Evolutionary conservation across 805 yeast genomes (phyloP).

Genomic region (Ogataea dorogensis): DNA sequence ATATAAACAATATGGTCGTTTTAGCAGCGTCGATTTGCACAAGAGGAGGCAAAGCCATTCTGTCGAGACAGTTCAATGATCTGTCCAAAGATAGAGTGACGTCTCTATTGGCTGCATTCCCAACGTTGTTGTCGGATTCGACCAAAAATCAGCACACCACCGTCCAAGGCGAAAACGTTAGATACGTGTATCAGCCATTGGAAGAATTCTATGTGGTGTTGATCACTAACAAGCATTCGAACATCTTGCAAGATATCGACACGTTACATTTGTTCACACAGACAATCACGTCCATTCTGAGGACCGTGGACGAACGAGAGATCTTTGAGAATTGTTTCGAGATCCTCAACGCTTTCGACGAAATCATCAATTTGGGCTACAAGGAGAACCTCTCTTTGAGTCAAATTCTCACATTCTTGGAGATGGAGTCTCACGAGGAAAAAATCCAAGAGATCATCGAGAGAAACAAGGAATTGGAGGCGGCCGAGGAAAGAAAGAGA

Average conservation of each 20-base stretch:
- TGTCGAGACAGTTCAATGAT: slow-evolving; percentile 90
- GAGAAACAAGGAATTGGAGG: slow-evolving; percentile 94
- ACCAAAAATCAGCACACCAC: slow-evolving; percentile 82
- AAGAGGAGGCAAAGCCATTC: slow-evolving; percentile 86
- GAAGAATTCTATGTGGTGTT: slow-evolving; percentile 90
- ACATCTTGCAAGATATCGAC: slow-evolving; percentile 90
- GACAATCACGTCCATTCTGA: slow-evolving; percentile 70
- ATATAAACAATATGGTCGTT: slow-evolving; percentile 57
- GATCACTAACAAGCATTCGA: slow-evolving; percentile 86
- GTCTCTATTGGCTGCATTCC: slow-evolving; percentile 81
- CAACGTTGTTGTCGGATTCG: slow-evolving; percentile 67
- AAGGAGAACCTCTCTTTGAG: slow-evolving; percentile 78
- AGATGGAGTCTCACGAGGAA: slow-evolving; percentile 98
- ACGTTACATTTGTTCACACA: slow-evolving; percentile 84
- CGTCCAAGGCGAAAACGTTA: slow-evolving; percentile 85
- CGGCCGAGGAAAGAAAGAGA: slow-evolving; percentile 94
- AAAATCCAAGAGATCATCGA: slow-evolving; percentile 97
- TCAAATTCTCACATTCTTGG: slow-evolving; percentile 86
- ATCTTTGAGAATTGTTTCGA: slow-evolving; percentile 84
- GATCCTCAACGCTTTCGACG: slow-evolving; percentile 89
- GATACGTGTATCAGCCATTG: slow-evolving; percentile 94
- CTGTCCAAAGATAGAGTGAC: slow-evolving; percentile 81
- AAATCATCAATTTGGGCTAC: slow-evolving; percentile 85
- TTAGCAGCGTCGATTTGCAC: slow-evolving; percentile 94
- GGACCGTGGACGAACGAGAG: slow-evolving; percentile 76